Percentiles rank a stretch among this genome's conserved stretches.
These are phyloP conservation scores for Neonectria coccinea DNA, from an alignment of 2,329 filamentous ascomycete species.

Conservation along the genomic window DNA sequence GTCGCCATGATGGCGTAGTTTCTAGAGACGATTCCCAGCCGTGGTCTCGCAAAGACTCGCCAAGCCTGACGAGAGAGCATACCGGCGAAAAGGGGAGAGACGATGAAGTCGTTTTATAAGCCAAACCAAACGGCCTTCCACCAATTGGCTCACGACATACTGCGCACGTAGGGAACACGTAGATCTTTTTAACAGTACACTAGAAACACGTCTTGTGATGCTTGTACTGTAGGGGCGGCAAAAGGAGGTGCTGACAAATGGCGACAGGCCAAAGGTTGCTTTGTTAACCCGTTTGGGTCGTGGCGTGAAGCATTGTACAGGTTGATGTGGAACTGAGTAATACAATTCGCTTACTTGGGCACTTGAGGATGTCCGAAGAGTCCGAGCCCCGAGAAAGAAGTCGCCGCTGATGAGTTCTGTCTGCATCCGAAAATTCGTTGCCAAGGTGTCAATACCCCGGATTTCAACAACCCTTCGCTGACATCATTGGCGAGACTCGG, in stretches of 20 bases:
- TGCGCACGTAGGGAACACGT: background rate
- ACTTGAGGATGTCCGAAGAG: background rate
- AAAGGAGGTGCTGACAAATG: constrained; percentile 4
- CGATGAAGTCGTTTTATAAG: background rate
- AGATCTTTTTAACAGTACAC: background rate
- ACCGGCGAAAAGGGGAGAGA: constrained; percentile 16
- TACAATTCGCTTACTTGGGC: background rate
- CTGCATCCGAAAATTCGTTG: background rate
- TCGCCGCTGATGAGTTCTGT: background rate
- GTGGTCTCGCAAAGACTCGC: constrained; percentile 32
- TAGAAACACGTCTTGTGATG: background rate
- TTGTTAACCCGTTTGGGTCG: background rate
- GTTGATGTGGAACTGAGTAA: background rate
- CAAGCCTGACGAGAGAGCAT: constrained; percentile 32
- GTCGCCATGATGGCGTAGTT: constrained; percentile 56
- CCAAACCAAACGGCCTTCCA: background rate
- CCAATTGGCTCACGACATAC: background rate
- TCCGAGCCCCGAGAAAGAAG: background rate
- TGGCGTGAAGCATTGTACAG: background rate
- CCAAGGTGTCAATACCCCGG: constrained; percentile 10
- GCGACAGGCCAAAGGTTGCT: background rate
- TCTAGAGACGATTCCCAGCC: background rate
- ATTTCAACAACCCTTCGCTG: constrained; percentile 9
- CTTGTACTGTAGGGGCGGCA: background rate
- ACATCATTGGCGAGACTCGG: constrained; percentile 20